These are phyloP conservation scores for Botrytis tulipae DNA, from an alignment of 2,329 filamentous ascomycete genomes.

Conservation along the genomic window DNA sequence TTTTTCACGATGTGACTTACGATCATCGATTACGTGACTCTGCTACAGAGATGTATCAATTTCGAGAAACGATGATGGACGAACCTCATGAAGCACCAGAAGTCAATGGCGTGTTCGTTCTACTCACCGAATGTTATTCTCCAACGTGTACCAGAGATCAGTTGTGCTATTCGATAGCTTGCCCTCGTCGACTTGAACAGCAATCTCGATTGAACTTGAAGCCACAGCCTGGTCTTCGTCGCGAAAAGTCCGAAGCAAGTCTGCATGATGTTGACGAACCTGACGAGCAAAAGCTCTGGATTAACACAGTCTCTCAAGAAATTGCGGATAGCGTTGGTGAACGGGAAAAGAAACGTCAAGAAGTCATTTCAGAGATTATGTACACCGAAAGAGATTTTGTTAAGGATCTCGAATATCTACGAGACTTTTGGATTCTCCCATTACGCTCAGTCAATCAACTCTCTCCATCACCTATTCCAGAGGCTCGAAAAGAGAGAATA, in stretches of 20 bases:
- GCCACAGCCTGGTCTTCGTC: conserved; percentile 74
- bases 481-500: conserved; percentile 82
- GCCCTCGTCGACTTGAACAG: conserved; percentile 88
- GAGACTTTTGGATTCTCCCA: conserved; percentile 98
- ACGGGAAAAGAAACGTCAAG: conserved; percentile 93
- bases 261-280: conserved; percentile 84
- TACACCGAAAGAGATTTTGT: conserved; percentile 99
- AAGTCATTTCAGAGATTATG: conserved; percentile 97
- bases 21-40: conserved; percentile 94
- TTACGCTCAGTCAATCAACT: conserved; percentile 67
- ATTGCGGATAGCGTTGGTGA: conserved; percentile 87
- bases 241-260: conserved; percentile 66
- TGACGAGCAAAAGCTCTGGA: conserved; percentile 98
- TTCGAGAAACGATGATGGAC: conserved; percentile 88
- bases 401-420: conserved; percentile 94
- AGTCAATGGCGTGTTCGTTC: conserved; percentile 94
- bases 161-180: conserved; percentile 96
- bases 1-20: conserved; percentile 99
- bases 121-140: conserved; percentile 96
- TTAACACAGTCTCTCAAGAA: conserved; percentile 96
- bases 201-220: conserved; percentile 93
- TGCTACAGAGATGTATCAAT: conserved; percentile 93
- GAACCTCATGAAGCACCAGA: conserved; percentile 66
- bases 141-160: conserved; percentile 95
- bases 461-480: conserved; percentile 77